A percentile compares a stretch with the other conserved stretches of the same genome.
Evolutionary conservation across 2,329 filamentous ascomycete species (phyloP).

Genomic region (Phymatotrichopsis omnivora): DNA sequence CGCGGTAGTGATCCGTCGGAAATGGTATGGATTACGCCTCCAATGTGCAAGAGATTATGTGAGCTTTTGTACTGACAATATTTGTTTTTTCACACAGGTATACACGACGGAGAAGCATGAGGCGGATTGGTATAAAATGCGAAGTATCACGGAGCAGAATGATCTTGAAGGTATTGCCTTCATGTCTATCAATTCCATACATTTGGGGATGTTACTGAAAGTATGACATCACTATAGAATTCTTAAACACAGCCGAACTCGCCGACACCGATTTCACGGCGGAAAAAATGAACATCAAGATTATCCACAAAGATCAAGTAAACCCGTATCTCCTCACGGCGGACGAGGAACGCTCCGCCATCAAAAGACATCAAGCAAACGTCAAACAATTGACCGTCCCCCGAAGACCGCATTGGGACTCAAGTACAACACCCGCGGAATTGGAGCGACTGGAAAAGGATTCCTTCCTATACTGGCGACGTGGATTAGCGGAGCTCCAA

Average conservation of each 20-base stretch:
- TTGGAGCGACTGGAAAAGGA: conserved; percentile 71
- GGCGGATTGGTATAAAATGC: conserved; percentile 98
- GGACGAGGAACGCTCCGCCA: conserved; percentile 65
- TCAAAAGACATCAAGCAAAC: conserved; percentile 76
- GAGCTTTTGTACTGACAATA: not conserved
- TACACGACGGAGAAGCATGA: conserved; percentile 89
- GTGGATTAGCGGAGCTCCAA: conserved; percentile 82
- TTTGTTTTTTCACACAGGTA: conserved; percentile 35
- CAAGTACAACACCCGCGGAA: conserved; percentile 69
- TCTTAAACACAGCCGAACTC: conserved; percentile 86
- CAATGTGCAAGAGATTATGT: conserved; percentile 8
- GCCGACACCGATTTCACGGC: conserved; percentile 98
- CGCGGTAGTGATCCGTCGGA: conserved; percentile 32
- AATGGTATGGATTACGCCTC: conserved; percentile 15
- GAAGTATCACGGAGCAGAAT: conserved; percentile 92
- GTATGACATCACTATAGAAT: conserved; percentile 46
- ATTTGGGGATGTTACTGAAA: not conserved
- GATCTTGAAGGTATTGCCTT: conserved; percentile 59
- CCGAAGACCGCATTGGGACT: conserved; percentile 78
- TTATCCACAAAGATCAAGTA: conserved; percentile 91
- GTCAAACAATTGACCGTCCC: conserved; percentile 74
- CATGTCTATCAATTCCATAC: not conserved
- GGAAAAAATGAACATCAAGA: conserved; percentile 98
- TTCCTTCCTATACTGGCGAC: conserved; percentile 74
- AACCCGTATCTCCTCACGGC: conserved; percentile 87